phyloP scores from a whole-genome alignment of 768 basidiomycete genomes.

The Pleurotus salmoneostramineus region DNA sequence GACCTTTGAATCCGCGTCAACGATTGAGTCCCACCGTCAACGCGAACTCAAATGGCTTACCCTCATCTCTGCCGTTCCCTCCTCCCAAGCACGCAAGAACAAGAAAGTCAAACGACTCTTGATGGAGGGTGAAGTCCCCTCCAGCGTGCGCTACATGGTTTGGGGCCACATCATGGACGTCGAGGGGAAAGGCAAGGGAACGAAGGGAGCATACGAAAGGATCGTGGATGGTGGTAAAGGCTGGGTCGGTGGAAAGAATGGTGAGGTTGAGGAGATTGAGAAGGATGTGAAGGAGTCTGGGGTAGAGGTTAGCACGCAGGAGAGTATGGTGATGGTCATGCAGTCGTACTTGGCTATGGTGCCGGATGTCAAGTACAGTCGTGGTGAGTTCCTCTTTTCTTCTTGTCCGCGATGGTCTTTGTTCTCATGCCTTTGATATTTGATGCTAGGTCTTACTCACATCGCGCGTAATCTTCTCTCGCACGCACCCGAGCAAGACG shows the following conservation, averaged over 20 bases:
- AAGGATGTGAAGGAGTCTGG: slow-evolving; percentile 54
- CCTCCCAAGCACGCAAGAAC: slow-evolving; percentile 67
- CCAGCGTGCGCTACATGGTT: slow-evolving; percentile 78
- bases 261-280: slow-evolving; percentile 40
- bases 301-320: slow-evolving; percentile 48
- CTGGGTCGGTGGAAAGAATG: slow-evolving; percentile 27
- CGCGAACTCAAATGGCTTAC: slow-evolving; percentile 78
- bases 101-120: slow-evolving; percentile 77
- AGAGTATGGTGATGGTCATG: slow-evolving; percentile 51
- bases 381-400: slow-evolving; percentile 36
- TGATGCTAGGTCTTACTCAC: slow-evolving; percentile 52
- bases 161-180: slow-evolving; percentile 82
- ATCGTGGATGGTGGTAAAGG: slow-evolving; percentile 55
- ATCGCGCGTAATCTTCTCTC: slow-evolving; percentile 53
- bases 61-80: slow-evolving; percentile 48
- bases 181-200: slow-evolving; percentile 49
- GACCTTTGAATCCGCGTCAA: slow-evolving; percentile 8
- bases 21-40: slow-evolving; percentile 64
- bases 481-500: slow-evolving; percentile 82
- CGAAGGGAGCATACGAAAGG: slow-evolving; percentile 66
- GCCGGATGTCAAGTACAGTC: slow-evolving; percentile 69
- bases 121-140: slow-evolving; percentile 68
- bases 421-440: neutral
- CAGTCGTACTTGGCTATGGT: slow-evolving; percentile 85
- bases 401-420: too few relatives aligned